A percentile compares a stretch with the other conserved stretches of the same genome.
Conservation (phyloP, 2,329 filamentous ascomycete genomes). For the Madurella fahalii region DNA sequence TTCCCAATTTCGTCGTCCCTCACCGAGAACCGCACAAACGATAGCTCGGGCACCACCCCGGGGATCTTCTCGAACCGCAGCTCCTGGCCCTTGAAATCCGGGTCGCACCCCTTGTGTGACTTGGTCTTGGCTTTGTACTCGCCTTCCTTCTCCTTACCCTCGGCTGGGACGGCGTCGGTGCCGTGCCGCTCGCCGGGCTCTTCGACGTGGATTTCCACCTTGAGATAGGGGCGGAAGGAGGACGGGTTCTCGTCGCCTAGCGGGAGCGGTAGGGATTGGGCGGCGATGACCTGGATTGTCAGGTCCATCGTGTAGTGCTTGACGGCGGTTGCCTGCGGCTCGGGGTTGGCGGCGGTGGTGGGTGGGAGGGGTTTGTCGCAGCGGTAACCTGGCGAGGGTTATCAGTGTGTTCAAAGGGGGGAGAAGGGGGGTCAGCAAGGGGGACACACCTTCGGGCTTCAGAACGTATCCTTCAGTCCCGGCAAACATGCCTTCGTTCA, state of each 20-base stretch:
- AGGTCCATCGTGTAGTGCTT: constrained; percentile 61
- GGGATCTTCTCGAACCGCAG: constrained; percentile 53
- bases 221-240: constrained; percentile 74
- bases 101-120: constrained; percentile 53
- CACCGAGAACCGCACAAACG: constrained; percentile 78
- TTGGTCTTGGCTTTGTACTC: constrained; percentile 53
- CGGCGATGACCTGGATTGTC: constrained; percentile 69
- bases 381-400: constrained; percentile 35
- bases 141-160: constrained; percentile 52
- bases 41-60: constrained; percentile 62
- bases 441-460: constrained; percentile 63
- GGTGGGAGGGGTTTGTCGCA: constrained; percentile 29
- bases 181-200: constrained; percentile 47
- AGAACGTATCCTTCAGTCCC: constrained; percentile 80
- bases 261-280: constrained; percentile 69
- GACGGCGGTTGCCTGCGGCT: constrained; percentile 33
- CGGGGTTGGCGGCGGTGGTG: constrained; percentile 24
- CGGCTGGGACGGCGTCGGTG: constrained; percentile 36
- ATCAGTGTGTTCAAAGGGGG: neutral
- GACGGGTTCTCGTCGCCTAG: constrained; percentile 44
- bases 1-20: constrained; percentile 78
- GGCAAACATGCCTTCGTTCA: constrained; percentile 89
- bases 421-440: neutral
- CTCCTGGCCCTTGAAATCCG: constrained; percentile 58
- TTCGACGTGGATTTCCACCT: constrained; percentile 79